Base-by-base conservation (phyloP, 1,139 yeast species). In the Suhomyces anneliseae region DNA sequence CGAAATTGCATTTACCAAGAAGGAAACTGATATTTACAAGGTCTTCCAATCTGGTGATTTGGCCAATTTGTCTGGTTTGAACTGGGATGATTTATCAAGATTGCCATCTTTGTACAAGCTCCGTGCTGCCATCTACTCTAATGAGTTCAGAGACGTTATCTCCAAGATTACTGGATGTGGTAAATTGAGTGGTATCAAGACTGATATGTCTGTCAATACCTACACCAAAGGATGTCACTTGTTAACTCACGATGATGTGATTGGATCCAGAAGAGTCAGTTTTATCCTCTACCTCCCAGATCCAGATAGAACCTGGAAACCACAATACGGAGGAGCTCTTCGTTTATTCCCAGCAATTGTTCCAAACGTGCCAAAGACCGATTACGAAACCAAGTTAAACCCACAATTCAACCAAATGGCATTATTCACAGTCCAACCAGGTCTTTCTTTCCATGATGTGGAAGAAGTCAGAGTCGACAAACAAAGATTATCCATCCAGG, bases 331-430 rank as follows among this genome's bases (percentile, higher is more conserved):
- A 34, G 99, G 99, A 15, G 92, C 95, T 0, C 71, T 95, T 48
- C 76, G 98, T 52, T 70, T 95, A 45, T 93, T 87, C 62, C 96
- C 95, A 35, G 85, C 96, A 1, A 78, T 90, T 39, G 85, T 85
- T 8, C 93, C 95, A 27, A 93, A 93, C 58, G 95, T 92, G 4
- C 99, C 99, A 8, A 79, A 80, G 48, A 78, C 96, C 2, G 98
- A 92, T 64, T 82, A 70, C 58, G 70, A 79, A 32, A 75, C 79
- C 37, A 84, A 84, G 55, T 71, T 93, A 35, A 87, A 90, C 1
- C 99, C 99, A 1, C 95, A 88, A 55, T 95, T 95, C 76, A 93
- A 95, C 65, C 97, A 93, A 66, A 83, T 95, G 62, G 97, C 98
- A 1, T 89, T 93, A 62, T 95, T 95, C 75, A 86, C 88, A 2